phyloP scores from a whole-genome alignment of 805 yeast species.

The Nadsonia fulvescens region DNA sequence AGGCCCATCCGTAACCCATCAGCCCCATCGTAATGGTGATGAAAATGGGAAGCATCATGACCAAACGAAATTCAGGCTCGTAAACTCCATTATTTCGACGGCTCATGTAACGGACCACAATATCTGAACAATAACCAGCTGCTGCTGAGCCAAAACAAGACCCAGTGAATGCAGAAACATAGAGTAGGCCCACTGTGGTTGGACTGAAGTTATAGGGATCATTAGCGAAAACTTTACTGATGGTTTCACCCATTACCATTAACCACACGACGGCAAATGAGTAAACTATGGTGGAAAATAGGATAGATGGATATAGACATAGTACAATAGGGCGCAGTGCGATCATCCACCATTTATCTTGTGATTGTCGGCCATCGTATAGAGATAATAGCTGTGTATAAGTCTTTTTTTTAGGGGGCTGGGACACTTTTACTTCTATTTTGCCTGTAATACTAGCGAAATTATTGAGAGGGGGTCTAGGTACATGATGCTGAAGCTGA shows the following conservation, averaged over 20 bases:
- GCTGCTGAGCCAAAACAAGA: slow-evolving; percentile 37
- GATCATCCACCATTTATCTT: slow-evolving; percentile 37
- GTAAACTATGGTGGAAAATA: slow-evolving; percentile 34
- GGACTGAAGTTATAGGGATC: slow-evolving; percentile 29
- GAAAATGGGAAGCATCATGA: slow-evolving; percentile 34
- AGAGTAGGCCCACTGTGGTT: slow-evolving; percentile 33
- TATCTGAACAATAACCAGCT: slow-evolving; percentile 34
- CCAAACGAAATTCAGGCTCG: slow-evolving; percentile 43
- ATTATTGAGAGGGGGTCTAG: no score
- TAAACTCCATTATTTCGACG: slow-evolving; percentile 33
- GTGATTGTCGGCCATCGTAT: slow-evolving; percentile 30
- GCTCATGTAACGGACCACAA: slow-evolving; percentile 27
- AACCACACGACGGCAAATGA: slow-evolving; percentile 46
- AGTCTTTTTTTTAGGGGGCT: slow-evolving; percentile 14
- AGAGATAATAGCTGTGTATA: slow-evolving; percentile 22
- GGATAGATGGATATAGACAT: slow-evolving; percentile 29
- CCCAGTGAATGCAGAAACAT: slow-evolving; percentile 38
- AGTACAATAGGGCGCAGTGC: slow-evolving; percentile 36
- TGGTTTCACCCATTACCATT: slow-evolving; percentile 39
- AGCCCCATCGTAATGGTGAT: slow-evolving; percentile 29
- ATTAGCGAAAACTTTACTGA: slow-evolving; percentile 29
- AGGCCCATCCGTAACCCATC: slow-evolving; percentile 49
- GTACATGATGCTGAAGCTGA: no score
- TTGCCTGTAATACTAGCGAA: no score
- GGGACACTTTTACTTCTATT: no score